A percentile compares a stretch with the other conserved stretches of the same genome.
These are phyloP conservation scores for Phanerochaete carnosa DNA, from an alignment of 768 basidiomycete genomes.

Conservation along the genomic window DNA sequence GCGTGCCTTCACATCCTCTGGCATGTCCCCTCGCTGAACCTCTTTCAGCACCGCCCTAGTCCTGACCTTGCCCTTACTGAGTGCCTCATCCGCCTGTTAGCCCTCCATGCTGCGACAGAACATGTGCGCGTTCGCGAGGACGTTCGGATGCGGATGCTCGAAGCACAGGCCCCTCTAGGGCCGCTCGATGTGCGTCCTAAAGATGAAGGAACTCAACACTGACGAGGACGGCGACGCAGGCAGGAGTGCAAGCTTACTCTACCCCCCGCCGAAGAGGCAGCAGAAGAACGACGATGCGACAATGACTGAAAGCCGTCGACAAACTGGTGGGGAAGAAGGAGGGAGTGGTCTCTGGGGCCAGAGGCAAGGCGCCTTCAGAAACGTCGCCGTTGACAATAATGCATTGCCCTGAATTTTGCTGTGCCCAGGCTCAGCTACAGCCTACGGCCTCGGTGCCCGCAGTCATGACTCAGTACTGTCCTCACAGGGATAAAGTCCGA, in stretches of 20 bases:
- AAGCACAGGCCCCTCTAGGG: conserved; percentile 28
- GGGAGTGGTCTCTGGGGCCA: neutral
- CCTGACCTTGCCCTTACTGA: conserved; percentile 31
- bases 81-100: conserved; percentile 34
- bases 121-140: conserved; percentile 2
- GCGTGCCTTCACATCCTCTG: conserved; percentile 11
- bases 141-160: neutral
- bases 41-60: conserved; percentile 18
- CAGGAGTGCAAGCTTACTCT: conserved; percentile 38
- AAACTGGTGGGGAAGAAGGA: conserved; percentile 26
- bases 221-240: conserved; percentile 41
- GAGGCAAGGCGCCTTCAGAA: conserved; percentile 41
- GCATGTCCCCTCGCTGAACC: conserved; percentile 5
- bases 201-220: conserved; percentile 41
- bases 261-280: conserved; percentile 43
- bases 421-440: conserved; percentile 38
- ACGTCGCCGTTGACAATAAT: conserved; percentile 54
- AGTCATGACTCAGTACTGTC: conserved; percentile 35
- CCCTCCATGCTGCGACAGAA: conserved; percentile 36
- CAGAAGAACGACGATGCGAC: conserved; percentile 51
- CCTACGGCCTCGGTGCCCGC: conserved; percentile 35
- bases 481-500: no score
- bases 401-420: conserved; percentile 52
- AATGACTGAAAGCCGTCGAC: conserved; percentile 46
- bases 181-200: conserved; percentile 37